These are phyloP conservation scores for Spergularia azorica DNA, from an alignment of 179 eudicot genomes.

Conservation along the genomic window DNA sequence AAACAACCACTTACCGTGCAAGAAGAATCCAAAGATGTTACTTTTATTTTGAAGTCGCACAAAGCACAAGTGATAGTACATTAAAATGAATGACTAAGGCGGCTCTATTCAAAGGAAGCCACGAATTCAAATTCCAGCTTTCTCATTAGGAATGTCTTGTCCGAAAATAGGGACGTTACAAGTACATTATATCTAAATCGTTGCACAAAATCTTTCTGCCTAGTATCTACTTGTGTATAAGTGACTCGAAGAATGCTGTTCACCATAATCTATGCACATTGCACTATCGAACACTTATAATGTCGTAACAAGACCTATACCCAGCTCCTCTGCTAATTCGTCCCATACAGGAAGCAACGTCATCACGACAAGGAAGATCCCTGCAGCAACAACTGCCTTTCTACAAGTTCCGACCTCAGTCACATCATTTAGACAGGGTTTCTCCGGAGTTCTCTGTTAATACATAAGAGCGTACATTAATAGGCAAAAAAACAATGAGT, in stretches of 20 bases:
- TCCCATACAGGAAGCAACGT: conserved; percentile 92
- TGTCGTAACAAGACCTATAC: conserved; percentile 77
- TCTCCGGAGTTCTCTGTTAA: conserved; percentile 85
- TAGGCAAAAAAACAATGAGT: not conserved
- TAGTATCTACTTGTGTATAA: not conserved
- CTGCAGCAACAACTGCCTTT: conserved; percentile 51
- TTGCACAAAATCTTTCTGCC: conserved; percentile 5
- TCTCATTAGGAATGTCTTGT: too few relatives aligned
- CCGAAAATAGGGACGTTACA: not conserved
- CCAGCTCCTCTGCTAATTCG: conserved; percentile 96
- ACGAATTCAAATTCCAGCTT: too few relatives aligned
- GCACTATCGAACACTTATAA: conserved; percentile 37
- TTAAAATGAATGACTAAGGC: too few relatives aligned
- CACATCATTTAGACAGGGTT: conserved; percentile 93
- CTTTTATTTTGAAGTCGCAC: too few relatives aligned
- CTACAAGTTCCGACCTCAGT: conserved; percentile 91
- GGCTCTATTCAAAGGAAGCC: too few relatives aligned
- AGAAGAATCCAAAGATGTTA: too few relatives aligned
- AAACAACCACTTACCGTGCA: too few relatives aligned
- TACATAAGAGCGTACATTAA: conserved; percentile 7
- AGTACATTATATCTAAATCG: not conserved
- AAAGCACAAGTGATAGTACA: too few relatives aligned
- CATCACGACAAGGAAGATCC: conserved; percentile 60
- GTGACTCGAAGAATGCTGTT: conserved; percentile 15
- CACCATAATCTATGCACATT: conserved; percentile 11